Evolutionary conservation across 305 asterid species (phyloP).

Genomic region (Salvia sclarea): DNA sequence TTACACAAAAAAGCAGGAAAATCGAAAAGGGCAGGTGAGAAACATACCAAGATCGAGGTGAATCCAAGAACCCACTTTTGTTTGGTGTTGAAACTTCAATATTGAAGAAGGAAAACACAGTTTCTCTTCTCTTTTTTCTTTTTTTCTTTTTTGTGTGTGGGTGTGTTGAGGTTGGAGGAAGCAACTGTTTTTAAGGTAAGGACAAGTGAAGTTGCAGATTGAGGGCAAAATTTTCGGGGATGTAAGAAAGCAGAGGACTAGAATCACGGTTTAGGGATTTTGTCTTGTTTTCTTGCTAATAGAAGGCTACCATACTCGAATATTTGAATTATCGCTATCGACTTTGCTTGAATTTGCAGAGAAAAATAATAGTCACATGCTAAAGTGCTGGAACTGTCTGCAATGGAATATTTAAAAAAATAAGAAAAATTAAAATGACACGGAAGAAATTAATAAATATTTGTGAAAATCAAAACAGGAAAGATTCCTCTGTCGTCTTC

Average conservation of each 20-base stretch:
- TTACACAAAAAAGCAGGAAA: constrained; percentile 14
- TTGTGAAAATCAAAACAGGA: constrained; percentile 14
- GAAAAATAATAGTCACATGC: constrained; percentile 43
- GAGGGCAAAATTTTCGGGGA: constrained; percentile 58
- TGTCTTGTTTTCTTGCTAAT: constrained; percentile 26
- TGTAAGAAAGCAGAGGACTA: constrained; percentile 35
- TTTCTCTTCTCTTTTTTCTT: no score
- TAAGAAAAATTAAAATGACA: not conserved
- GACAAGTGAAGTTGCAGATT: constrained; percentile 55
- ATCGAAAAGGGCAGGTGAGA: constrained; percentile 30
- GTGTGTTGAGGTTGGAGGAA: constrained; percentile 42
- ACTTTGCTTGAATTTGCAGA: constrained; percentile 30
- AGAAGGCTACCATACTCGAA: constrained; percentile 30
- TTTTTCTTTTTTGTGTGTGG: not conserved
- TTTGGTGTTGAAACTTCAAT: constrained; percentile 2
- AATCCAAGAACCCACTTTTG: constrained; percentile 38
- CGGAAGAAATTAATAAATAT: not conserved
- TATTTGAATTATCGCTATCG: constrained; percentile 41
- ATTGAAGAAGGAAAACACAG: not conserved
- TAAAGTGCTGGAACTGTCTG: constrained; percentile 42
- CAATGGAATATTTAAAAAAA: constrained; percentile 28
- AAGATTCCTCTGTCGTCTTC: constrained; percentile 34
- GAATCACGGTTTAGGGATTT: constrained; percentile 36
- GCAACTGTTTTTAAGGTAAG: constrained; percentile 48
- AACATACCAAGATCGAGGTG: constrained; percentile 41